These are phyloP conservation scores for Phytophthora macrochlamydospora DNA, from an alignment of 352 stramenopile species.

Conservation along the genomic window DNA sequence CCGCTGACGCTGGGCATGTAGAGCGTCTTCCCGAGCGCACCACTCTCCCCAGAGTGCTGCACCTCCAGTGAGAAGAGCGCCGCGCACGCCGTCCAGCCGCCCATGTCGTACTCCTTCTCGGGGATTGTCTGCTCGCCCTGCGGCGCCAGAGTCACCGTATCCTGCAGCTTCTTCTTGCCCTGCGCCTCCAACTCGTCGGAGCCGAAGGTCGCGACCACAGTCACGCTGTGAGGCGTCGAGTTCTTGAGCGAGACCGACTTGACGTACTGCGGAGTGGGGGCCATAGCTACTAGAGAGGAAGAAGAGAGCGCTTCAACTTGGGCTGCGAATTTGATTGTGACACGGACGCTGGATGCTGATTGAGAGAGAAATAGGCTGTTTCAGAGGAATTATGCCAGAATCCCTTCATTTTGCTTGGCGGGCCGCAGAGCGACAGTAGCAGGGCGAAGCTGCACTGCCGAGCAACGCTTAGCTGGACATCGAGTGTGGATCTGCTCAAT, in stretches of 20 bases:
- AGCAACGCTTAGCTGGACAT: too few relatives aligned
- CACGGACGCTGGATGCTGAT: neutral
- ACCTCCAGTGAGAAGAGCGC: slow-evolving; percentile 66
- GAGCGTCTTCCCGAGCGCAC: slow-evolving; percentile 38
- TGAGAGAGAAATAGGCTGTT: too few relatives aligned
- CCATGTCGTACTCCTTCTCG: slow-evolving; percentile 85
- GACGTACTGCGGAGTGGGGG: slow-evolving; percentile 65
- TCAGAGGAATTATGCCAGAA: too few relatives aligned
- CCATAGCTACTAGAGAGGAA: slow-evolving; percentile 27
- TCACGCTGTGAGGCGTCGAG: slow-evolving; percentile 55
- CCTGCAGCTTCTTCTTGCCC: slow-evolving; percentile 69
- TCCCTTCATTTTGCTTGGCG: too few relatives aligned
- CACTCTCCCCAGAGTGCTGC: slow-evolving; percentile 34
- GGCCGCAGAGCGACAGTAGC: too few relatives aligned
- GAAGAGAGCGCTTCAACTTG: slow-evolving; percentile 25
- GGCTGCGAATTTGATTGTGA: neutral
- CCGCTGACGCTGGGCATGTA: slow-evolving; percentile 62
- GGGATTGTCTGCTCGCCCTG: slow-evolving; percentile 42
- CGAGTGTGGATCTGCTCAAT: slow-evolving; percentile 4
- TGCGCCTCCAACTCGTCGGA: slow-evolving; percentile 70
- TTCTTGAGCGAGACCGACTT: slow-evolving; percentile 82
- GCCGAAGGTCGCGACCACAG: slow-evolving; percentile 68
- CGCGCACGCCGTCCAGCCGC: slow-evolving; percentile 66
- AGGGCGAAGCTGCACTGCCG: too few relatives aligned
- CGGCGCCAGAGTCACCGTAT: slow-evolving; percentile 55